Evolutionary conservation across 306 rosid genomes (phyloP), one percentile per base, ranked within the genome.

Genomic region (Echinosophora koreensis): DNA sequence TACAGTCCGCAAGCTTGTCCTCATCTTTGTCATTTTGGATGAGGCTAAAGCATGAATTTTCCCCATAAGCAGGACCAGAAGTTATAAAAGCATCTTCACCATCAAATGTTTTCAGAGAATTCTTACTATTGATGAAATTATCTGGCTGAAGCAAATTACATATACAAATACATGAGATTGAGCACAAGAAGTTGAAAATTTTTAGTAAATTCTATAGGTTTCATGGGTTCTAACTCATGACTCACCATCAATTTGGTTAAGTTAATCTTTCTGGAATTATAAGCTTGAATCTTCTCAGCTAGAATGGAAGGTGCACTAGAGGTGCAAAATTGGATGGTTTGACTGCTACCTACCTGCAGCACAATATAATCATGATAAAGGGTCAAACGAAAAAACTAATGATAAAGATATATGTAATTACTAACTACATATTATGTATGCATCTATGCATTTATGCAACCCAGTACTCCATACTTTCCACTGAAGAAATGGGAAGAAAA

Each of bases 211-310:
- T 44, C 4, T 71, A 78, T 72, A 2, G 75, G 54, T 17, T 77
- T 81, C 57, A 65, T 14, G 59, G 68, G 81, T 59, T 75, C 81
- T 49, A 38, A 74, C 8, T 84, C 83, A 72, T n/a, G 70, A 72
- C 84, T 77, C 77, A 80, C 77, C 63, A 49, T 42, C 78, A 58
- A 72, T 51, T 71, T 73, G 69, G 77, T 76, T 55, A 72, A 64
- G 77, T 85, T 82, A 73, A 28, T 79, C 60, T 82, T 83, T 37
- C 55, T 60, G 4, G 86, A 82, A 78, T 66, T 34, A 78, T 61
- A 35, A 17, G 86, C 70, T 46, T 79, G 87, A 83, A 75, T 81
- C 61, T 79, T 84, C 76, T 84, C 86, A 2, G 80, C 57, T 39
- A 65, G 44, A 75, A 71, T 49, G 60, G 90, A 83, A 63, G 87